Conservation (phyloP, 2,329 filamentous ascomycete genomes). For the Trichoderma lentiforme region DNA sequence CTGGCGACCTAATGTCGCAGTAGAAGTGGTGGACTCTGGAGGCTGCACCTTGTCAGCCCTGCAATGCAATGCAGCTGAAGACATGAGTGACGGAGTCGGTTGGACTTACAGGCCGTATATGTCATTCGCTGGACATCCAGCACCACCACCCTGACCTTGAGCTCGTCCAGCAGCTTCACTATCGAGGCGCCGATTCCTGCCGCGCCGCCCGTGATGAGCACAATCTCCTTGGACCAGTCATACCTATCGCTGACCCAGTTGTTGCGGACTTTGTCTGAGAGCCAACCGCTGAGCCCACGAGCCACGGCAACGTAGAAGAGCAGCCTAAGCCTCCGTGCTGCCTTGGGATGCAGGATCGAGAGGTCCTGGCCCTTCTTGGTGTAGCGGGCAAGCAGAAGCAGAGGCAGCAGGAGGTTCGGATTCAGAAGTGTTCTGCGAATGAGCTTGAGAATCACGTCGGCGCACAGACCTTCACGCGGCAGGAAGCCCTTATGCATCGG, state of each 20-base stretch:
- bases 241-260: constrained; percentile 44
- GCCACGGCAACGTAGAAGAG: constrained; percentile 33
- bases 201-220: constrained; percentile 71
- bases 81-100: neutral
- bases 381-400: constrained; percentile 61
- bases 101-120: constrained; percentile 45
- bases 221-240: constrained; percentile 66
- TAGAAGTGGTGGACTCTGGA: constrained; percentile 64
- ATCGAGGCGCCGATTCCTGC: constrained; percentile 69
- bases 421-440: constrained; percentile 62
- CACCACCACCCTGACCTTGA: constrained; percentile 65
- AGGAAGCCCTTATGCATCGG: constrained; percentile 49
- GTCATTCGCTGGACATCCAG: constrained; percentile 65
- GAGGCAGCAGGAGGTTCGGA: constrained; percentile 59
- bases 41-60: constrained; percentile 23
- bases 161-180: constrained; percentile 62
- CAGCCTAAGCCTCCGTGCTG: constrained; percentile 46
- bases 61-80: constrained; percentile 8
- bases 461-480: constrained; percentile 56
- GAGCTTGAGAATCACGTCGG: constrained; percentile 56
- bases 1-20: constrained; percentile 64
- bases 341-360: constrained; percentile 48
- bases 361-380: constrained; percentile 59
- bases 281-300: constrained; percentile 29
- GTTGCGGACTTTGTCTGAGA: constrained; percentile 34